These are phyloP conservation scores for Fusarium poae DNA, from an alignment of 2,329 filamentous ascomycete genomes.

Conservation along the genomic window DNA sequence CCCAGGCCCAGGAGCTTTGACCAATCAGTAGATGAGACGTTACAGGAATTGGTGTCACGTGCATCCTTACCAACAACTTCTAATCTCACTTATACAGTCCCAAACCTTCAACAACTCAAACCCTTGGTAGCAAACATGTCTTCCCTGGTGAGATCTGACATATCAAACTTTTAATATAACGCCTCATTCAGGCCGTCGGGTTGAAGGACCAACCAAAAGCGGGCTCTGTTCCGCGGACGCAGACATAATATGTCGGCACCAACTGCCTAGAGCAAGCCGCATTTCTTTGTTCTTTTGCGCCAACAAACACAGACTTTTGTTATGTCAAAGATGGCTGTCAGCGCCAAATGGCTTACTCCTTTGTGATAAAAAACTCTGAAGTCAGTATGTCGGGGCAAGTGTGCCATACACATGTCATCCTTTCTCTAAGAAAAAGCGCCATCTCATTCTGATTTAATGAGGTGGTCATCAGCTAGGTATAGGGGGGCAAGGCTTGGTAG, in stretches of 20 bases:
- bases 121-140: conserved; percentile 5
- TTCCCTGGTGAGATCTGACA: conserved; percentile 8
- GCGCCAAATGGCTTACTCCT: conserved; percentile 34
- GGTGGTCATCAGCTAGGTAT: conserved; percentile 13
- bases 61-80: conserved; percentile 13
- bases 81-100: conserved; percentile 15
- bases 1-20: background rate
- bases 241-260: conserved; percentile 19
- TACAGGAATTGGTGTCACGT: conserved; percentile 34
- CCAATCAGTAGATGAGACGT: conserved; percentile 38
- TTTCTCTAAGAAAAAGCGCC: conserved; percentile 36
- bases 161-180: conserved; percentile 1
- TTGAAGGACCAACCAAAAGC: conserved; percentile 23
- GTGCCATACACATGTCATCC: conserved; percentile 26
- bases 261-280: conserved; percentile 38
- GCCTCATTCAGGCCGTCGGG: conserved; percentile 30
- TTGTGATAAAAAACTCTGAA: conserved; percentile 21
- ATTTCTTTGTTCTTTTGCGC: conserved; percentile 47
- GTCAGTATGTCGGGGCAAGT: conserved; percentile 21
- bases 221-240: conserved; percentile 26
- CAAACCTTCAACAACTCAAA: conserved; percentile 27
- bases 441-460: conserved; percentile 43
- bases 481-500: background rate
- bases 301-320: conserved; percentile 43
- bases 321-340: conserved; percentile 30